These are phyloP conservation scores for Powellomyces hirtus DNA, from an alignment of 192 early-diverging fungal genomes.

Conservation along the genomic window DNA sequence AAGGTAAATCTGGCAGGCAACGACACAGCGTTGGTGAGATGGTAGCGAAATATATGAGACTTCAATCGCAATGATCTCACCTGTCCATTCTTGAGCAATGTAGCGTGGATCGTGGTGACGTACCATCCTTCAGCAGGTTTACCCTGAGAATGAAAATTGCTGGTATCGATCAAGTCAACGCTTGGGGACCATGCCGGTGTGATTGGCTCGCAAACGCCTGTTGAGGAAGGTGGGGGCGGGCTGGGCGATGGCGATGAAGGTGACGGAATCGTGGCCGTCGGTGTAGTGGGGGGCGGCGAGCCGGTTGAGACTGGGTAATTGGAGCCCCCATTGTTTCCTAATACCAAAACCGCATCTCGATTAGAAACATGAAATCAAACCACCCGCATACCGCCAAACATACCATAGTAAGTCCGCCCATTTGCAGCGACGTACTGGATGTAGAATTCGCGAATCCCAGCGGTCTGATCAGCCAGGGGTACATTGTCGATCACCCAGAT, in stretches of 20 bases:
- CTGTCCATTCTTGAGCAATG: not conserved
- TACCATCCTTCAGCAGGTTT: conserved; percentile 4
- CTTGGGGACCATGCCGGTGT: conserved; percentile 8
- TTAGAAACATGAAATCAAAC: too few species aligned
- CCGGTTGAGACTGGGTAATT: not conserved
- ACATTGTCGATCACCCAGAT: not conserved
- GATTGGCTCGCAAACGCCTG: conserved; percentile 2
- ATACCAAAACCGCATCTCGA: not conserved
- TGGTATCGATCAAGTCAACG: conserved; percentile 11
- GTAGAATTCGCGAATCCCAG: not conserved
- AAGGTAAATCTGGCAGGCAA: not conserved
- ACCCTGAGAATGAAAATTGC: not conserved
- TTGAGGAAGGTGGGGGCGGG: not conserved
- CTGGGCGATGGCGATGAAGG: not conserved
- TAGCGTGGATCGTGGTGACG: conserved; percentile 8
- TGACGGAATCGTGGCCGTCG: not conserved
- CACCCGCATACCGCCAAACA: too few species aligned
- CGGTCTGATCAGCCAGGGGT: not conserved
- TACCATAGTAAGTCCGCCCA: conserved; percentile 6
- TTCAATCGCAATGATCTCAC: too few species aligned
- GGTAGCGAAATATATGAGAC: too few species aligned
- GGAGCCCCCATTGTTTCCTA: not conserved
- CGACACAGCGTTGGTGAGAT: too few species aligned
- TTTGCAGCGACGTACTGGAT: conserved; percentile 1
- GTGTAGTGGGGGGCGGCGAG: not conserved